A percentile compares a stretch with the other conserved stretches of the same genome.
These are phyloP conservation scores for Penicillium malachiteum DNA, from an alignment of 495 filamentous ascomycete genomes.

Conservation along the genomic window DNA sequence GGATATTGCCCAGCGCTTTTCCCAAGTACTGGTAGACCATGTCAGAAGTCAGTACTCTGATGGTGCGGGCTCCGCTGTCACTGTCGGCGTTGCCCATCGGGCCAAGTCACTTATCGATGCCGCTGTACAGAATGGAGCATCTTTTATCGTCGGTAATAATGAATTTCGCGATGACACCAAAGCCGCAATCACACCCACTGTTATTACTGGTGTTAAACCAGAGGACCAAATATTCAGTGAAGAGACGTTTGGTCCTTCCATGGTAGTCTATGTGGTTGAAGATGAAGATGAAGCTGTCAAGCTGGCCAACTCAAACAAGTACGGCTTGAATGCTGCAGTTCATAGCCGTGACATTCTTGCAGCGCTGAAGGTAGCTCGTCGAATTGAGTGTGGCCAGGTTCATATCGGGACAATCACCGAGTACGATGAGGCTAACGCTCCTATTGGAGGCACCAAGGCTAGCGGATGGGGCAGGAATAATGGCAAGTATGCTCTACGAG, in stretches of 20 bases:
- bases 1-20: slow-evolving; percentile 11
- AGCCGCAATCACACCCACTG: background rate
- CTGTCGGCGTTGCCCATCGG: background rate
- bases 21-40: background rate
- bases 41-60: background rate
- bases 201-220: background rate
- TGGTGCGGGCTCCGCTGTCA: background rate
- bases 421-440: slow-evolving; percentile 69
- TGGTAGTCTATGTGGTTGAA: slow-evolving; percentile 84
- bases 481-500: background rate
- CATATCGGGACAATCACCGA: slow-evolving; percentile 81
- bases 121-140: background rate
- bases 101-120: background rate
- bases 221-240: slow-evolving; percentile 47
- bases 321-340: slow-evolving; percentile 87
- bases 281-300: slow-evolving; percentile 74
- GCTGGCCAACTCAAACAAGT: slow-evolving; percentile 89
- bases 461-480: slow-evolving; percentile 57
- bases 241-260: slow-evolving; percentile 91
- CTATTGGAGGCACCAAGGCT: slow-evolving; percentile 72
- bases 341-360: slow-evolving; percentile 85
- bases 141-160: background rate
- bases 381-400: slow-evolving; percentile 44
- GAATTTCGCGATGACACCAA: background rate
- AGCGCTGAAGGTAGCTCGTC: slow-evolving; percentile 61